A percentile compares a stretch with the other conserved stretches of the same genome.
Conservation (phyloP, 1,284 basidiomycete genomes). For the Rhizoctonia solani region DNA sequence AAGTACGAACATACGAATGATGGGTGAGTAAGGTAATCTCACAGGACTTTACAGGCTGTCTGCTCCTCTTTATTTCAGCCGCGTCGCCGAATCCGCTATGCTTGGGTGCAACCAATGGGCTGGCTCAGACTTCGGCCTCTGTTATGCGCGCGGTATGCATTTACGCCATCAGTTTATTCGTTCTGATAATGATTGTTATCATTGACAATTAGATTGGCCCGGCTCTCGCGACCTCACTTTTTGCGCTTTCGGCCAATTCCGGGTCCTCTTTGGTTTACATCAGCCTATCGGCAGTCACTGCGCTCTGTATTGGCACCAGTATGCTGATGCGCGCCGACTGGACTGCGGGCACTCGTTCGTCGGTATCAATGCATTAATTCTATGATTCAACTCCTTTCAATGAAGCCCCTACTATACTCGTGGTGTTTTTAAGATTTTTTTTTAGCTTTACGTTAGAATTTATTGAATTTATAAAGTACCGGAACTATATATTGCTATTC, state of each 20-base stretch:
- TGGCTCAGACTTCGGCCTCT: conserved; percentile 36
- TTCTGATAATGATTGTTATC: background rate
- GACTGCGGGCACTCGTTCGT: background rate
- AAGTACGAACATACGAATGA: background rate
- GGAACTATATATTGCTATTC: too few relatives aligned
- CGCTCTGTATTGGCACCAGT: background rate
- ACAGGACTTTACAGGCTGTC: conserved; percentile 36
- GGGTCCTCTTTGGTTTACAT: conserved; percentile 34
- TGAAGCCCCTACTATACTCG: too few relatives aligned
- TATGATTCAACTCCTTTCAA: background rate
- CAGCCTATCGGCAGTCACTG: conserved; percentile 4
- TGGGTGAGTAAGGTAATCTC: too few relatives aligned
- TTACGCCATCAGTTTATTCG: background rate
- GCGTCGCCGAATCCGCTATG: conserved; percentile 32
- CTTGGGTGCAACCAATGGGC: conserved; percentile 37
- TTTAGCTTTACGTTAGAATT: too few relatives aligned
- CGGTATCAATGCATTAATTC: background rate
- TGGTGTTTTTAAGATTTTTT: too few relatives aligned
- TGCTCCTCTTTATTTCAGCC: conserved; percentile 36
- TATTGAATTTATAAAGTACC: too few relatives aligned
- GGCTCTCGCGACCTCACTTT: conserved; percentile 35
- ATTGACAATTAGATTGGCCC: conserved; percentile 35
- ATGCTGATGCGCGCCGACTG: conserved; percentile 22
- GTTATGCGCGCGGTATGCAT: conserved; percentile 35
- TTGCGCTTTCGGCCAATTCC: conserved; percentile 34